These are phyloP conservation scores for Macrolepiota albuminosa DNA, from an alignment of 768 basidiomycete genomes.

Conservation along the genomic window DNA sequence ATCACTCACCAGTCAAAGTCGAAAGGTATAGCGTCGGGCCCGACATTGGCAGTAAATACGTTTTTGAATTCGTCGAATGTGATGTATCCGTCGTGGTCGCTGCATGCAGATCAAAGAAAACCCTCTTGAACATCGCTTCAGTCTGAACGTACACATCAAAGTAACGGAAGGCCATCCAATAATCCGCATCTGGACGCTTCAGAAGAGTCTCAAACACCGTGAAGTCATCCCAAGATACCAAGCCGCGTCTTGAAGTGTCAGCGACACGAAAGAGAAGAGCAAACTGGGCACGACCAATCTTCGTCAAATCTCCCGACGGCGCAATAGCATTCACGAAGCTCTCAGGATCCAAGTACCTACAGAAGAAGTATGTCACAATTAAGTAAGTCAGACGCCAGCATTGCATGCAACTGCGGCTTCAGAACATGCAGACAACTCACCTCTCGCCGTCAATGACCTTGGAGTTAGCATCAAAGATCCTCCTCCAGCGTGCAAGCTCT, in stretches of 20 bases:
- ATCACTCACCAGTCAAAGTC: constrained; percentile 80
- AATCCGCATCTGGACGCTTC: constrained; percentile 94
- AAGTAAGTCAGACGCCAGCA: constrained; percentile 8
- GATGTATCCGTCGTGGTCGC: constrained; percentile 89
- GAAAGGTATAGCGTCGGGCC: constrained; percentile 82
- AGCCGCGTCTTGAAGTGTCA: constrained; percentile 68
- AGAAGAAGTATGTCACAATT: constrained; percentile 13
- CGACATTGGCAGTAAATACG: constrained; percentile 79
- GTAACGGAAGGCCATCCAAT: constrained; percentile 94
- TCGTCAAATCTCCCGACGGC: constrained; percentile 77
- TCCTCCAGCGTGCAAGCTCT: constrained; percentile 85
- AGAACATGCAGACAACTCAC: constrained; percentile 41
- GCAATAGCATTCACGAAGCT: constrained; percentile 96
- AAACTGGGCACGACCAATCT: constrained; percentile 86
- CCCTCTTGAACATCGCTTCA: not conserved
- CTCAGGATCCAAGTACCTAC: constrained; percentile 74
- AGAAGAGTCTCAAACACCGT: constrained; percentile 90
- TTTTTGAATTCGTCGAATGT: constrained; percentile 93
- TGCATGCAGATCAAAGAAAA: constrained; percentile 25
- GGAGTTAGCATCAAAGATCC: constrained; percentile 83
- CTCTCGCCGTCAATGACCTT: constrained; percentile 75
- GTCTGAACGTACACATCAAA: constrained; percentile 76
- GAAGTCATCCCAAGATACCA: constrained; percentile 94
- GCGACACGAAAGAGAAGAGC: constrained; percentile 88
- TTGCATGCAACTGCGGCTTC: constrained; percentile 2